Base-by-base conservation (phyloP, 306 rosid species). In the Quercus mongolica region DNA sequence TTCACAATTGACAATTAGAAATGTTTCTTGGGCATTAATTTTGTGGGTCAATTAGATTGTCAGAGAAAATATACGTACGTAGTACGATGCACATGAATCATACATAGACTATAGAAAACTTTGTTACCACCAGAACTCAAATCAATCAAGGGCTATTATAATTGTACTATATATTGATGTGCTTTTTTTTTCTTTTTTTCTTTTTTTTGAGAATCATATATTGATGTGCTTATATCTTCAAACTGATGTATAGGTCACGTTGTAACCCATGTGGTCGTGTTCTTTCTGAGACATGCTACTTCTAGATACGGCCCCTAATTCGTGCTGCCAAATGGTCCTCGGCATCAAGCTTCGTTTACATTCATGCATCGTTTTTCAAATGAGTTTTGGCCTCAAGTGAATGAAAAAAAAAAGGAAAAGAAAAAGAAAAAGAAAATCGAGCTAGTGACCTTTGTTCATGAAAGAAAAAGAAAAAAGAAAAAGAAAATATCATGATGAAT, bases 201-300 rank as follows among this genome's bases (percentile, higher is more conserved):
- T 31, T 31, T 33, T 33, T 5, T 6, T 1, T 6, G 41, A 35
- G 41, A 35, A 35, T 35, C 41, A 41, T 80, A 35, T 57, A 41
- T 41, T 41, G 57, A 38, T 38, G 72, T 73, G 71, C 59, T 41
- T 71, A 57, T 67, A 79, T 76, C 74, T 71, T 67, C 73, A 74
- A 74, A 51, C 30, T 31, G 54, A 67, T 61, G 76, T 28, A 62
- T 61, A 73, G 75, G 71, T 70, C 80, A 78, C 69, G 80, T 77
- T 80, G 84, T 55, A 62, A 63, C 80, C 79, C 90, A 84, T 84
- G 90, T 78, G 87, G 74, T 71, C 75, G 57, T 74, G 83, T 76
- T 82, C 77, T 71, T 71, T 62, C 54, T 65, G 56, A 9, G 70
- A 83, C 86, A 76, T 80, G 79, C 73, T 72, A 61, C 69, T 61